A percentile compares a stretch with the other conserved stretches of the same genome.
Evolutionary conservation across 805 yeast genomes (phyloP).

Genomic region (Metschnikowia drakensbergensis): DNA sequence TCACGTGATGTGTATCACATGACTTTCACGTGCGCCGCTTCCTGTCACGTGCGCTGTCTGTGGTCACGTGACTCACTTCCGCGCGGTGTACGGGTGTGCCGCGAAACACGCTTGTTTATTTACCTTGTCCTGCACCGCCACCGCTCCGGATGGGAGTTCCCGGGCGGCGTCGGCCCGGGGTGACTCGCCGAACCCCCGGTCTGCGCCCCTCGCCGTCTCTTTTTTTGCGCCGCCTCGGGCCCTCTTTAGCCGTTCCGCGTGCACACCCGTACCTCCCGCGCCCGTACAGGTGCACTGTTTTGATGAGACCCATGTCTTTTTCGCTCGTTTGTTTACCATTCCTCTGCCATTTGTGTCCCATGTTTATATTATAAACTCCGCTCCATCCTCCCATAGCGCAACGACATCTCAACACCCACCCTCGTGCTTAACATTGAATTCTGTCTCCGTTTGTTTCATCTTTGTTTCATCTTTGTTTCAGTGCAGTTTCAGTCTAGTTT

Average conservation of each 20-base stretch:
- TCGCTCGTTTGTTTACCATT: conserved; percentile 7
- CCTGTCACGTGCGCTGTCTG: too few species aligned
- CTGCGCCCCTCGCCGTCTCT: too few species aligned
- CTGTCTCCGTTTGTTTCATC: neutral
- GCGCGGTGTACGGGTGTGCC: neutral
- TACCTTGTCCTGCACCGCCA: neutral
- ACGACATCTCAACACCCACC: neutral
- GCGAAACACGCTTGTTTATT: conserved; percentile 3
- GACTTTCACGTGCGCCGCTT: too few species aligned
- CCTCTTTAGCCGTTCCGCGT: neutral
- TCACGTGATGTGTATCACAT: too few species aligned
- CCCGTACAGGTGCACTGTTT: conserved; percentile 4
- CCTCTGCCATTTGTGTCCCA: conserved; percentile 7
- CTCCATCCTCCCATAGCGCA: neutral
- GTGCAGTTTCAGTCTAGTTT: too few species aligned
- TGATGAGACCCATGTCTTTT: conserved; percentile 1
- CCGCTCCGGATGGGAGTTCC: neutral
- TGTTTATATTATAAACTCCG: conserved; percentile 2
- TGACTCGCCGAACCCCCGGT: too few species aligned
- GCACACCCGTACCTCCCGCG: conserved; percentile 5
- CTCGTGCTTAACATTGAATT: neutral
- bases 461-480: neutral
- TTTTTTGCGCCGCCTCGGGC: too few species aligned
- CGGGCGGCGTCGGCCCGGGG: too few species aligned
- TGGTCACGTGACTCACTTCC: neutral